These are phyloP conservation scores for Hansenula lynferdii DNA, from an alignment of 1,139 yeast species.

Conservation along the genomic window DNA sequence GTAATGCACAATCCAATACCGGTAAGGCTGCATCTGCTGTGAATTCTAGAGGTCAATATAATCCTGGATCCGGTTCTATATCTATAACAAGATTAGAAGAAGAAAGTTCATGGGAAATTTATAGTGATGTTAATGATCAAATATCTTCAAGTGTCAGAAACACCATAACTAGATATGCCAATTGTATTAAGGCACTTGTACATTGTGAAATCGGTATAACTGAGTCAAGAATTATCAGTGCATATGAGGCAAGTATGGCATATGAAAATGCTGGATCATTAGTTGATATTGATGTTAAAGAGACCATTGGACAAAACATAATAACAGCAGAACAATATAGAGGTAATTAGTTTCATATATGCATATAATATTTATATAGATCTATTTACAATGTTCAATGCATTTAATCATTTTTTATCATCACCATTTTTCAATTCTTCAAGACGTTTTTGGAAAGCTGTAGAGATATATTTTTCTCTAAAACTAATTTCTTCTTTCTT, in stretches of 20 bases:
- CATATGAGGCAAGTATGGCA: constrained; percentile 87
- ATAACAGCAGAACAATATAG: constrained; percentile 72
- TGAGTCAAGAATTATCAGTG: constrained; percentile 71
- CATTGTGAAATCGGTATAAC: constrained; percentile 82
- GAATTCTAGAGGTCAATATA: constrained; percentile 39
- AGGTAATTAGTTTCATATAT: constrained; percentile 29
- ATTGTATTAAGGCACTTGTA: constrained; percentile 77
- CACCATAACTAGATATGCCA: constrained; percentile 80
- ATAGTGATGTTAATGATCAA: constrained; percentile 81
- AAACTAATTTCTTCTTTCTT: constrained; percentile 41
- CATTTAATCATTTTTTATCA: constrained; percentile 3
- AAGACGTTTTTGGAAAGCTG: constrained; percentile 20
- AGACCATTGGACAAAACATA: constrained; percentile 67
- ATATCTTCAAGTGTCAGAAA: constrained; percentile 58
- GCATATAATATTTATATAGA: background rate
- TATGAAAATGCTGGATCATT: constrained; percentile 69
- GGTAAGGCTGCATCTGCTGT: constrained; percentile 35
- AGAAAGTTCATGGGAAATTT: constrained; percentile 93
- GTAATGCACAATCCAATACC: constrained; percentile 27
- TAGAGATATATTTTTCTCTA: constrained; percentile 38
- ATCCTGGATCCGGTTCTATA: constrained; percentile 56
- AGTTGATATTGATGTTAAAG: constrained; percentile 72
- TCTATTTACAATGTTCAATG: background rate
- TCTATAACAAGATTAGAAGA: constrained; percentile 88
- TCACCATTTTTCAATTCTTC: constrained; percentile 14